Conservation (phyloP, 495 filamentous ascomycete species). For the Bombardia bombarda region DNA sequence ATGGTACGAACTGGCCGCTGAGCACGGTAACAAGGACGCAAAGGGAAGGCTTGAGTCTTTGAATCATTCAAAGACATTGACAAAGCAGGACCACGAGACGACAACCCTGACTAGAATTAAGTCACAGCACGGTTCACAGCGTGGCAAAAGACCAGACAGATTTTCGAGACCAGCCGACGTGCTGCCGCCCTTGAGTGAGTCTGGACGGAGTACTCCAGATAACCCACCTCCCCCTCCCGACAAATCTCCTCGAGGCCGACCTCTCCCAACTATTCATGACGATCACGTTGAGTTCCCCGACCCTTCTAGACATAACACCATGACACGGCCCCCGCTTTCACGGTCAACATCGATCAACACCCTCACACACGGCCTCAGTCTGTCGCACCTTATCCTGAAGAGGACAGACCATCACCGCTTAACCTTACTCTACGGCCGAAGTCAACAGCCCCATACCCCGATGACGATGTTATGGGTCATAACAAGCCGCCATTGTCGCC, state of each 20-base stretch:
- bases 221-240: conserved; percentile 7
- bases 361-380: conserved; percentile 39
- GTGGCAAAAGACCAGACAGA: conserved; percentile 60
- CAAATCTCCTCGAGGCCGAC: conserved; percentile 12
- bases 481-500: conserved; percentile 21
- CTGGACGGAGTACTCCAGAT: conserved; percentile 5
- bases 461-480: conserved; percentile 36
- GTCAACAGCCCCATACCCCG: conserved; percentile 45
- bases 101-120: conserved; percentile 85
- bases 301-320: conserved; percentile 38
- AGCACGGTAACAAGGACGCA: conserved; percentile 90
- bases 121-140: conserved; percentile 82
- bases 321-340: conserved; percentile 41
- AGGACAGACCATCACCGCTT: conserved; percentile 41
- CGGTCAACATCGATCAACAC: conserved; percentile 28
- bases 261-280: conserved; percentile 22
- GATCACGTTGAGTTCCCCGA: conserved; percentile 62
- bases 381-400: conserved; percentile 59
- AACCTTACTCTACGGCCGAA: conserved; percentile 23
- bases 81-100: conserved; percentile 85
- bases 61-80: conserved; percentile 75
- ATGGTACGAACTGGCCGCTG: conserved; percentile 88
- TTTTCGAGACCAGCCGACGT: conserved; percentile 39
- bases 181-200: conserved; percentile 45
- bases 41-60: conserved; percentile 74